A percentile compares a stretch with the other conserved stretches of the same genome.
Evolutionary conservation across 2,329 filamentous ascomycete species (phyloP).

Genomic region (Trichoderma gracile): DNA sequence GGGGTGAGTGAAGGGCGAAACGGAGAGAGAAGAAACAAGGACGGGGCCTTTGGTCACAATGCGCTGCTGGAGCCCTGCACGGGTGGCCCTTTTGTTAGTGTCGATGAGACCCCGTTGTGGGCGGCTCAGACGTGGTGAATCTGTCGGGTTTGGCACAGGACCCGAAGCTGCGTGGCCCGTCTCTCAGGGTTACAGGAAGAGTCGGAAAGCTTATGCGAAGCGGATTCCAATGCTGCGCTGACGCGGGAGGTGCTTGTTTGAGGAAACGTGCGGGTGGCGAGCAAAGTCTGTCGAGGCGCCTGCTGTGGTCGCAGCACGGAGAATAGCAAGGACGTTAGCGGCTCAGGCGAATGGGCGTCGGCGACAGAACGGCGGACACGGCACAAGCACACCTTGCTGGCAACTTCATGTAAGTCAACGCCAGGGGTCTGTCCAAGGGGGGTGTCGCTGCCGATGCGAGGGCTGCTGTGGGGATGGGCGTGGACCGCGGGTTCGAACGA

Average conservation of each 20-base stretch:
- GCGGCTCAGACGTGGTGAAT: conserved; percentile 22
- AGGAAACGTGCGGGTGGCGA: conserved; percentile 26
- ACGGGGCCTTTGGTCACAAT: conserved; percentile 30
- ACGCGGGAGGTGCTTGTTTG: conserved; percentile 23
- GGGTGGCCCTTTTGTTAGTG: conserved; percentile 33
- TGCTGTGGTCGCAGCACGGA: conserved; percentile 1
- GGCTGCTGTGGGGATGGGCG: conserved; percentile 24
- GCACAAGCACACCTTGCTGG: background rate
- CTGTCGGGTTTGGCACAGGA: conserved; percentile 7
- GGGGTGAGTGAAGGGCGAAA: conserved; percentile 21
- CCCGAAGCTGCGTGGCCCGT: conserved; percentile 11
- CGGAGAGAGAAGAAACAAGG: conserved; percentile 23
- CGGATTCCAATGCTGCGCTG: conserved; percentile 21
- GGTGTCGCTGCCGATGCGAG: conserved; percentile 5
- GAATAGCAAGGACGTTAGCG: conserved; percentile 13
- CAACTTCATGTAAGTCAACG: conserved; percentile 23
- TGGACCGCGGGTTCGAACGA: conserved; percentile 13
- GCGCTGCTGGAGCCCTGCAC: conserved; percentile 24
- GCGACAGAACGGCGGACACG: conserved; percentile 9
- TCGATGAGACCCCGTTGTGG: conserved; percentile 28
- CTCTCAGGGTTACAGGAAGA: conserved; percentile 18
- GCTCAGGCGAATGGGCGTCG: conserved; percentile 23
- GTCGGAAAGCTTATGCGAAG: conserved; percentile 24
- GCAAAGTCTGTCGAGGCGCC: conserved; percentile 6
- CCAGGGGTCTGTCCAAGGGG: conserved; percentile 22